Conservation (phyloP, 2,329 filamentous ascomycete species). For the Scedosporium dehoogii region DNA sequence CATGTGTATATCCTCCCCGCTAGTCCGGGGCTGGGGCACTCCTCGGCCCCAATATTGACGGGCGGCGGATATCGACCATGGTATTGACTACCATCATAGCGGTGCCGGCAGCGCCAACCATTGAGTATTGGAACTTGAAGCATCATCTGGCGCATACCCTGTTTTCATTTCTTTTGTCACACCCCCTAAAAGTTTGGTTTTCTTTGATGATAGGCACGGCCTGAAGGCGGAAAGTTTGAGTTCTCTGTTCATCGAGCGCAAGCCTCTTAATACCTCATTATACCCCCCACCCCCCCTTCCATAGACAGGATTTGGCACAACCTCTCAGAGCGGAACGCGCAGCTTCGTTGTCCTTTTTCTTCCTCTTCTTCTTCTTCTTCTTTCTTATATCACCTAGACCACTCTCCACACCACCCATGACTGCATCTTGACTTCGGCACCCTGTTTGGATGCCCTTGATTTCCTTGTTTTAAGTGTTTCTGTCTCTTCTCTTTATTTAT, state of each 20-base stretch:
- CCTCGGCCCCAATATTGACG: not conserved
- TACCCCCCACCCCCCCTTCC: not conserved
- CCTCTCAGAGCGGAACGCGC: not conserved
- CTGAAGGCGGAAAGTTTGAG: not conserved
- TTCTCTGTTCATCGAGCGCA: not conserved
- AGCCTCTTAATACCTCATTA: constrained; percentile 1
- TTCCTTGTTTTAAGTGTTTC: not conserved
- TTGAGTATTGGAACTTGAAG: not conserved
- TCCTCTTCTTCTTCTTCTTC: not conserved
- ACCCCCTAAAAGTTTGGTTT: not conserved
- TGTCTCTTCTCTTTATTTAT: constrained; percentile 1
- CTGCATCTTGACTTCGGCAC: not conserved
- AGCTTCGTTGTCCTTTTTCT: not conserved
- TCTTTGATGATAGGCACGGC: not conserved
- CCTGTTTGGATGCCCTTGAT: not conserved
- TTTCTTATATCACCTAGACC: not conserved
- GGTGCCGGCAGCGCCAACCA: not conserved
- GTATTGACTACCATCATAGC: not conserved
- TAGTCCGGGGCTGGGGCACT: not conserved
- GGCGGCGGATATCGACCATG: not conserved
- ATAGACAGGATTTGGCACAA: not conserved
- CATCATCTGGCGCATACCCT: not conserved
- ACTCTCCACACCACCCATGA: not conserved
- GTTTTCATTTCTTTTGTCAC: not conserved
- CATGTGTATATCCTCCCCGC: not conserved